Base-by-base conservation (phyloP, 2,329 filamentous ascomycete species). In the Ambrosiella xylebori region DNA sequence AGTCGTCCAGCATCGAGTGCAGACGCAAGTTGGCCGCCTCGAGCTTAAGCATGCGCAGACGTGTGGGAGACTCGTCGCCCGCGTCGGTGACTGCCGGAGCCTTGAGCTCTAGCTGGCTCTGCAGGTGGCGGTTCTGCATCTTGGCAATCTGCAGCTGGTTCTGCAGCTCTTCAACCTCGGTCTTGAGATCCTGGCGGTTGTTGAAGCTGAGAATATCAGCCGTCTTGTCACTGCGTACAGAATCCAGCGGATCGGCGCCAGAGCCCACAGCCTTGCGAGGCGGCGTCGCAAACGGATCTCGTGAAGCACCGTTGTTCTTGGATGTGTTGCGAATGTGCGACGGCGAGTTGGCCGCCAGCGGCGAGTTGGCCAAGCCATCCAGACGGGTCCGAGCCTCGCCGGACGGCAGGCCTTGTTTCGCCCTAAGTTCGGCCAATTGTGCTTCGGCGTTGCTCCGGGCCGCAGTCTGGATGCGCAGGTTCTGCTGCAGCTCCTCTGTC, bases 1-100 rank as follows among this genome's bases (percentile, higher is more conserved):
- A 96, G 68, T 96, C 89, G 68, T 97, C 91, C 4, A 97, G 82
- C 79, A 95, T 88, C 62, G 95, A 88, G 66, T 97, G 91, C 12
- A 97, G 77, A 59, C 89, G 83, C 68, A 80, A 90, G 70, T 97
- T 97, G 67, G 87, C 91, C 64, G 88, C 82, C 70, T 97, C 91
- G 4, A 97, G 78, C 71, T 96, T 91, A 67, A 95, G 86, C 65
- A 95, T 84, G 13, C 93, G 83, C 57, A 84, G 79, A 53, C 86
- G 68, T 1, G 88, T 91, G 1, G 88, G 87, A 64, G 84, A 91
- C 50, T 93, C 84, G 12, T 55, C 53, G 6, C 54, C 57, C 3
- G 53, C 40, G 15, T 13, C 38, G 9, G 38, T 13, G 5, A 12
- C n/a, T 12, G n/a, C 38, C 8, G 37, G 37, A n/a, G 37, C 58